Base-by-base conservation (phyloP, 2,329 filamentous ascomycete genomes). In the Coniochaeta hoffmannii region DNA sequence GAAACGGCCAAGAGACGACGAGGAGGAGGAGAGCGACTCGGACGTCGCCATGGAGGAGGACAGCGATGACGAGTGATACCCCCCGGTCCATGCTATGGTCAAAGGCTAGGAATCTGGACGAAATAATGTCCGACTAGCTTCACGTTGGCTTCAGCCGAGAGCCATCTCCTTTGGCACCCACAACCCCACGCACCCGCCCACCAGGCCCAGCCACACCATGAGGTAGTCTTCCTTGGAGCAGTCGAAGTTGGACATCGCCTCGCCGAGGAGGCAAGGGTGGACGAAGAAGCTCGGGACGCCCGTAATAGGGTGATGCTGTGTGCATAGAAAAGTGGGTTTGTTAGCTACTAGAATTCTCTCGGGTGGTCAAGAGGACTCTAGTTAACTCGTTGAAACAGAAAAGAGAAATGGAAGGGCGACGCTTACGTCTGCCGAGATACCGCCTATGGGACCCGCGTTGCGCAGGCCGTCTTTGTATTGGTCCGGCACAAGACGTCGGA, bases 231-330 rank as follows among this genome's bases (percentile, higher is more conserved):
- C 71, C 68, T 77, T 75, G 66, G 77, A 70, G 63, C 82, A 85
- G 62, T 80, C 73, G 64, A 90, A 85, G 53, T 74, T 76, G 62
- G 77, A 76, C 80, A 97, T 88, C 53, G 89, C 88, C 61, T 93
- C 87, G 55, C 88, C 88, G 9, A 94, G 89, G 68, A 89, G 83
- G 72, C 94, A 97, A 24, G 94, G 93, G 73, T 99, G 94, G 63
- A 97, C 80, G 71, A 96, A 97, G 71, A 93, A 97, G 52, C 85
- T 82, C 38, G 91, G 90, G 57, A 86, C 71, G 54, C 87, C 88
- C 56, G 85, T 89, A 57, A 89, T 71, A 53, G 94, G 93, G 77
- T 97, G 91, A 70, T 95, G 86, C 84, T 93, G 72, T 68, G 64
- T 61, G 61, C 71, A 68, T 66, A 67, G 64, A 67, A 60, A 61